Conservation (phyloP, 2,329 filamentous ascomycete genomes). For the Fusarium phyllophilum region DNA sequence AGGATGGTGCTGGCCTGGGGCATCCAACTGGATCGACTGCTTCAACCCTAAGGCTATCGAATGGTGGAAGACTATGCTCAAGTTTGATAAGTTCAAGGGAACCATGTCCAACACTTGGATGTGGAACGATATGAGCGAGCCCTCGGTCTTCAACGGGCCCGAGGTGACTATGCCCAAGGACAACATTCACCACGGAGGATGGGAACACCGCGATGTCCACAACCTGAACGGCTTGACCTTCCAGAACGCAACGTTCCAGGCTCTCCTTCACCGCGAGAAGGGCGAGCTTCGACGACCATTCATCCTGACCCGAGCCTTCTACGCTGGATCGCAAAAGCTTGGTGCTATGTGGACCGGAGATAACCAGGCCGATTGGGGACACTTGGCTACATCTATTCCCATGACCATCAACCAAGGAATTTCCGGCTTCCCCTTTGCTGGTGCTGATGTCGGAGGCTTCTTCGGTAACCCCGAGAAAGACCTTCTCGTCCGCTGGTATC, state of each 20-base stretch:
- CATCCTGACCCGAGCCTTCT: conserved; percentile 92
- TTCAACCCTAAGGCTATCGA: conserved; percentile 92
- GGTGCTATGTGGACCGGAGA: conserved; percentile 99
- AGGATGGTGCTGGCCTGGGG: conserved; percentile 98
- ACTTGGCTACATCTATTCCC: conserved; percentile 87
- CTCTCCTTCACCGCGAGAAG: conserved; percentile 84
- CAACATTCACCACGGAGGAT: conserved; percentile 88
- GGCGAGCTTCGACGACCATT: conserved; percentile 89
- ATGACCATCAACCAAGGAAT: conserved; percentile 96
- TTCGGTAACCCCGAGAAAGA: conserved; percentile 97
- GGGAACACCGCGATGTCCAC: conserved; percentile 97
- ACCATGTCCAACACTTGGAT: conserved; percentile 88
- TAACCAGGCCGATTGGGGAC: conserved; percentile 92
- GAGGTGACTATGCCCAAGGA: conserved; percentile 99
- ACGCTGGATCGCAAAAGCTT: conserved; percentile 85
- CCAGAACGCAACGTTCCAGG: conserved; percentile 92
- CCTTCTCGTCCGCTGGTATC: conserved; percentile 93
- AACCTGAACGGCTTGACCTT: conserved; percentile 96
- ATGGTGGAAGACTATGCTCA: conserved; percentile 93
- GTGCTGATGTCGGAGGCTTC: conserved; percentile 96
- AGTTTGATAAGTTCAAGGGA: conserved; percentile 88
- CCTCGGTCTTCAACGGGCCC: conserved; percentile 97
- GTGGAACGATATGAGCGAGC: conserved; percentile 99
- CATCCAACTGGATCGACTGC: conserved; percentile 94
- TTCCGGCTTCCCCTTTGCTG: conserved; percentile 91